These are phyloP conservation scores for Osmozyma mogii DNA, from an alignment of 805 yeast species.

Conservation along the genomic window DNA sequence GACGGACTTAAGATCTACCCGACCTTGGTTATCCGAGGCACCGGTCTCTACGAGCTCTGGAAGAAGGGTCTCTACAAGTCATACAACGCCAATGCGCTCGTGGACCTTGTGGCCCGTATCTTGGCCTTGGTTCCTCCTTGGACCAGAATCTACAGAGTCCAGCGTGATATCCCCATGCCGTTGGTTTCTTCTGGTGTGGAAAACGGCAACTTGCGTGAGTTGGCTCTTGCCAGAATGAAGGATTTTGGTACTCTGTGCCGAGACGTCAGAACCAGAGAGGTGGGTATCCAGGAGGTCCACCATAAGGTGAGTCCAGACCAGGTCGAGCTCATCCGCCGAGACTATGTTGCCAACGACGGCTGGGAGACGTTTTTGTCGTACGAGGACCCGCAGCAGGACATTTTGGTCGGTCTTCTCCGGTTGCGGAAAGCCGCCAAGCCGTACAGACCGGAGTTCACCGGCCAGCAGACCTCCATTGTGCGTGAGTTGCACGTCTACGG, in stretches of 20 bases:
- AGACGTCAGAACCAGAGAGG: slow-evolving; percentile 96
- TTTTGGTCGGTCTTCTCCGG: slow-evolving; percentile 82
- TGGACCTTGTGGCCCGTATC: slow-evolving; percentile 92
- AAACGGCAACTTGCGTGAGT: slow-evolving; percentile 90
- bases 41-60: slow-evolving; percentile 96
- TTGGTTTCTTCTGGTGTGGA: slow-evolving; percentile 96
- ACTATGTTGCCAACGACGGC: slow-evolving; percentile 95
- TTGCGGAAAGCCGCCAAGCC: slow-evolving; percentile 83
- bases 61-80: slow-evolving; percentile 91
- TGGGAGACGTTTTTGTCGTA: slow-evolving; percentile 97
- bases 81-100: slow-evolving; percentile 87
- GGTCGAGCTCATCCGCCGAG: slow-evolving; percentile 90
- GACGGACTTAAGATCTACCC: slow-evolving; percentile 96
- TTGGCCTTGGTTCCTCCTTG: slow-evolving; percentile 97
- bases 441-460: slow-evolving; percentile 77
- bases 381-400: slow-evolving; percentile 96
- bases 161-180: slow-evolving; percentile 99
- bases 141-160: slow-evolving; percentile 98
- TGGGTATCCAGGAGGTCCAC: slow-evolving; percentile 97
- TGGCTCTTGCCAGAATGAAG: slow-evolving; percentile 95
- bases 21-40: slow-evolving; percentile 92
- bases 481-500: slow-evolving; percentile 97
- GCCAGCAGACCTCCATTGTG: slow-evolving; percentile 87
- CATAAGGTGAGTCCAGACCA: slow-evolving; percentile 96
- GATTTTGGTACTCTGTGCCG: slow-evolving; percentile 95